phyloP scores from a whole-genome alignment of 106 monocot species.

The Allium fistulosum region DNA sequence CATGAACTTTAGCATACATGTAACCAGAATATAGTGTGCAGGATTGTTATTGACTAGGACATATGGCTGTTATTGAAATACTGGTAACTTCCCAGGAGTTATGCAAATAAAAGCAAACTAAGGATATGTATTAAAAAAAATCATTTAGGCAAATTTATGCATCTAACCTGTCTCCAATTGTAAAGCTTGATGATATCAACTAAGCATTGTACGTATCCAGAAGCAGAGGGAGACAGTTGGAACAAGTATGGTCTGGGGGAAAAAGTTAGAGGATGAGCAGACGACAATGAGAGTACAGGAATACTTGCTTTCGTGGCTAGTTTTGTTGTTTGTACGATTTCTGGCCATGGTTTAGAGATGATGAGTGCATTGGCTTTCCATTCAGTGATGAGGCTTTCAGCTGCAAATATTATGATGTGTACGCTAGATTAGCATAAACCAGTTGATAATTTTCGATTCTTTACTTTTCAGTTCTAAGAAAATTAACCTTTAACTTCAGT shows the following conservation, averaged over 20 bases:
- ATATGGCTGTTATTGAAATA: too few species aligned
- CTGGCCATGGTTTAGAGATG: slow-evolving; percentile 5
- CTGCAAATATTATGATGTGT: slow-evolving; percentile 1
- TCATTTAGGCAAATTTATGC: too few species aligned
- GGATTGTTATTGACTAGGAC: too few species aligned
- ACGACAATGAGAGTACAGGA: slow-evolving; percentile 12
- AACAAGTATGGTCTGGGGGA: neutral
- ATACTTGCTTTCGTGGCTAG: neutral
- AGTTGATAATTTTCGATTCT: neutral
- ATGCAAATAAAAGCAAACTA: too few species aligned
- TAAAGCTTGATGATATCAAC: slow-evolving; percentile 11
- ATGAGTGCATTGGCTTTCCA: slow-evolving; percentile 16
- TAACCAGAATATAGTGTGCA: too few species aligned
- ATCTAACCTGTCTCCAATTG: slow-evolving; percentile 11
- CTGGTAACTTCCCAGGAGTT: too few species aligned
- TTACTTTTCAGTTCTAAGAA: neutral
- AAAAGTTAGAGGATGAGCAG: neutral
- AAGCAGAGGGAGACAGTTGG: slow-evolving; percentile 9
- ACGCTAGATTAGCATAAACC: neutral
- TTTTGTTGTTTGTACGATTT: neutral
- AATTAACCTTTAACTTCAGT: neutral
- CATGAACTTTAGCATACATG: too few species aligned
- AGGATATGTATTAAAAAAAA: too few species aligned
- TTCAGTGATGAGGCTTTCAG: slow-evolving; percentile 2
- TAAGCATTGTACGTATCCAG: slow-evolving; percentile 7